phyloP scores from a whole-genome alignment of 116 monocot species.

The Papilionanthe hybrid region DNA sequence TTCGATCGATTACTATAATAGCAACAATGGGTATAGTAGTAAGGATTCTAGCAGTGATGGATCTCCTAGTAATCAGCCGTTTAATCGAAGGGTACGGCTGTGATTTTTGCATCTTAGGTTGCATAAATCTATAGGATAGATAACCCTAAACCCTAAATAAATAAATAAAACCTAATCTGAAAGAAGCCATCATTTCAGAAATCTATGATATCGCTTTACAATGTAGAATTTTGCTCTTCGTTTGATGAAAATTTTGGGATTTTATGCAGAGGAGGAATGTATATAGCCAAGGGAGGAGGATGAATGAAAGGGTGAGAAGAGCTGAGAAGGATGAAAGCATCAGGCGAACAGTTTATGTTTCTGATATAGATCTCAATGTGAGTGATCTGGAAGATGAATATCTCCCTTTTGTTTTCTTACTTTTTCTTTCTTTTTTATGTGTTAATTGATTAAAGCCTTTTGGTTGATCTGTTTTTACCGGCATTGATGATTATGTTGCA shows the following conservation, averaged over 20 bases:
- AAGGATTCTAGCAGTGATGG: slow-evolving; percentile 55
- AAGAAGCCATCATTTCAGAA: neutral
- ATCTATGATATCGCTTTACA: neutral
- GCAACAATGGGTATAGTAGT: neutral
- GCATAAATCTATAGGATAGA: neutral
- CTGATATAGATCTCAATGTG: slow-evolving; percentile 73
- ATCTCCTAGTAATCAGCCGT: slow-evolving; percentile 19
- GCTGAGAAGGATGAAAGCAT: slow-evolving; percentile 63
- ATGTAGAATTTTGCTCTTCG: neutral
- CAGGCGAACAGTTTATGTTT: slow-evolving; percentile 73
- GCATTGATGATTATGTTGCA: neutral
- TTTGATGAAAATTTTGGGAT: neutral
- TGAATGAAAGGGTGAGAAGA: slow-evolving; percentile 35
- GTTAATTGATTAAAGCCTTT: neutral
- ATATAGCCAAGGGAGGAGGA: slow-evolving; percentile 46
- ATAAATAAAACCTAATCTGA: neutral
- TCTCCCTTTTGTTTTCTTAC: neutral
- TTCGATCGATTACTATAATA: slow-evolving; percentile 22
- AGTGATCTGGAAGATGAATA: neutral
- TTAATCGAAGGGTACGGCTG: slow-evolving; percentile 33
- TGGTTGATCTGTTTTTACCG: neutral
- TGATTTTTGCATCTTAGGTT: slow-evolving; percentile 9
- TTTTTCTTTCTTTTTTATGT: neutral
- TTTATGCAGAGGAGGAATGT: slow-evolving; percentile 44
- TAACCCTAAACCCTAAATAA: too few relatives aligned